A percentile compares a stretch with the other conserved stretches of the same genome.
These are phyloP conservation scores for Fragilariopsis cylindrus DNA, from an alignment of 108 stramenopile species.

Conservation along the genomic window DNA sequence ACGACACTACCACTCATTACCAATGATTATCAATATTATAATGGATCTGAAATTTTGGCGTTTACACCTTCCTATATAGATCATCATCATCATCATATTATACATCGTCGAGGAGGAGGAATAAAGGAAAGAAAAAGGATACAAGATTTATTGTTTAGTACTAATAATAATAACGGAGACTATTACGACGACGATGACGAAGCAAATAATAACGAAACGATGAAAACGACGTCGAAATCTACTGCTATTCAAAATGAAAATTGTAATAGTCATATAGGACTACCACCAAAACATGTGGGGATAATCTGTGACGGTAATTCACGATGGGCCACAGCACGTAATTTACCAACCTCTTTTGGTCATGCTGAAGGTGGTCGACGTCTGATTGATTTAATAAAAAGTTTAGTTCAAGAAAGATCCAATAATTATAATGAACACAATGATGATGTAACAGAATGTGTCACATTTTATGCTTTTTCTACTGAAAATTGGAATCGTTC, in stretches of 20 bases:
- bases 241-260: not conserved
- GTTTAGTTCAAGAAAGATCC: not conserved
- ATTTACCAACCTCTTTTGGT: slow-evolving; percentile 42
- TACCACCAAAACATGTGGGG: slow-evolving; percentile 61
- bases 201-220: too few relatives aligned
- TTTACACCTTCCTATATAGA: too few relatives aligned
- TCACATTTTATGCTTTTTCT: slow-evolving; percentile 90
- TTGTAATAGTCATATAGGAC: not conserved
- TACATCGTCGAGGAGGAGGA: too few relatives aligned
- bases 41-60: too few relatives aligned
- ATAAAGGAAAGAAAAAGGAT: too few relatives aligned
- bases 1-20: too few relatives aligned
- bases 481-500: slow-evolving; percentile 92
- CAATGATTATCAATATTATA: too few relatives aligned
- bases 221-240: not conserved
- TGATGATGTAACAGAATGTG: slow-evolving; percentile 20
- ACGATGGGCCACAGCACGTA: slow-evolving; percentile 63
- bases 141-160: too few relatives aligned
- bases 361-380: slow-evolving; percentile 63
- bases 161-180: too few relatives aligned
- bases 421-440: not conserved
- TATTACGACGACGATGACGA: too few relatives aligned
- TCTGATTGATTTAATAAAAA: slow-evolving; percentile 48
- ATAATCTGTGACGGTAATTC: slow-evolving; percentile 85
- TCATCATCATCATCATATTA: too few relatives aligned